Conservation (phyloP, 2,329 filamentous ascomycete genomes). For the Pseudocercospora eumusae region DNA sequence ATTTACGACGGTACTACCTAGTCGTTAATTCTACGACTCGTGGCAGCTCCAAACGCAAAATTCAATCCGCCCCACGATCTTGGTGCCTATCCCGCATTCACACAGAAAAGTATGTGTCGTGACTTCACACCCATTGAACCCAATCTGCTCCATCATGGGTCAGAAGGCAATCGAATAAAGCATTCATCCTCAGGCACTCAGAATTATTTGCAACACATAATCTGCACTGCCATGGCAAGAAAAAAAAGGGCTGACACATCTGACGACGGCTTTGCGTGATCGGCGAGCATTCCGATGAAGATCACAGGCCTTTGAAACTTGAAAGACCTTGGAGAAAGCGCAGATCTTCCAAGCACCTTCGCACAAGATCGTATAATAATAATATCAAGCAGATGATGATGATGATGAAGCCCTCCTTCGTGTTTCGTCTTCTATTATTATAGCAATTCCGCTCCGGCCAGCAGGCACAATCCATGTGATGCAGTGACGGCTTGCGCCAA, state of each 20-base stretch:
- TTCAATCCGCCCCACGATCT: not conserved
- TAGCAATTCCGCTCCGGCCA: conserved; percentile 7
- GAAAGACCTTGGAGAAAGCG: not conserved
- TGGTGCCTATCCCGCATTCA: not conserved
- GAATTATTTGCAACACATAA: too few species aligned
- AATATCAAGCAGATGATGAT: too few species aligned
- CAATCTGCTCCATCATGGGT: not conserved
- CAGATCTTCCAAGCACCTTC: not conserved
- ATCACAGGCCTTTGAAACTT: too few species aligned
- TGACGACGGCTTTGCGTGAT: conserved; percentile 10
- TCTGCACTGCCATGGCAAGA: not conserved
- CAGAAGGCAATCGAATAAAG: conserved; percentile 3
- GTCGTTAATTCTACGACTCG: too few species aligned
- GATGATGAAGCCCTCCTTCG: not conserved
- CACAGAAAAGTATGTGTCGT: not conserved
- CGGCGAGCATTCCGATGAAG: not conserved
- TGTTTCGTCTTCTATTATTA: conserved; percentile 1
- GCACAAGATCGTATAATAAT: not conserved
- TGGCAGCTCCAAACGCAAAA: not conserved
- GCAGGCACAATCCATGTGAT: conserved; percentile 6
- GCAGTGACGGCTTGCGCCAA: conserved; percentile 1
- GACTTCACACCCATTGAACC: conserved; percentile 2
- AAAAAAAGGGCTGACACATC: not conserved
- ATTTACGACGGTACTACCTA: too few species aligned
- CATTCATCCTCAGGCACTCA: not conserved